Evolutionary conservation across 2,329 filamentous ascomycete species (phyloP).

Genomic region (Fusarium verticillioides): DNA sequence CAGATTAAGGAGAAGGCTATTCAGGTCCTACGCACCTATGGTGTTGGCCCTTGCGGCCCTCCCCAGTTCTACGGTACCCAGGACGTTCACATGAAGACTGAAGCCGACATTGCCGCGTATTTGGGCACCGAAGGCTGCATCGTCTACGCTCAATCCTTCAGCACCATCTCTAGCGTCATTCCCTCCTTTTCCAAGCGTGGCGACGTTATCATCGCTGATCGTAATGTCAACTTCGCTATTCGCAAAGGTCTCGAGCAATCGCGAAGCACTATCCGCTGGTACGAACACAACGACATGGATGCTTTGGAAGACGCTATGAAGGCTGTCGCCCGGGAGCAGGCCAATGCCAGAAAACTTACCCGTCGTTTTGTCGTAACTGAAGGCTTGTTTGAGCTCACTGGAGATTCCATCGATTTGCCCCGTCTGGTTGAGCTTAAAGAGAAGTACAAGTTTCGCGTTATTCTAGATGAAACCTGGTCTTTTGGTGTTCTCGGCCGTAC

Average conservation of each 20-base stretch:
- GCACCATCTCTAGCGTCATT: conserved; percentile 95
- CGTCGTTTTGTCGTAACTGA: conserved; percentile 96
- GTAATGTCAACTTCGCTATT: conserved; percentile 91
- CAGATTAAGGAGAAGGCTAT: conserved; percentile 95
- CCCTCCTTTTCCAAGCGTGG: conserved; percentile 97
- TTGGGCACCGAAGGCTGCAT: conserved; percentile 90
- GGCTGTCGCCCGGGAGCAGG: conserved; percentile 88
- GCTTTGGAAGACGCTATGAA: conserved; percentile 88
- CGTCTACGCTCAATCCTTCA: conserved; percentile 95
- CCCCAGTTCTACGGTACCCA: conserved; percentile 99
- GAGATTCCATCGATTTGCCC: conserved; percentile 85
- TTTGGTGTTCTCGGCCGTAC: conserved; percentile 94
- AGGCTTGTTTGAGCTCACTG: conserved; percentile 89
- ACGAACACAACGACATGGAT: conserved; percentile 94
- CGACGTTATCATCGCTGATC: conserved; percentile 96
- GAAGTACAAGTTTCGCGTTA: conserved; percentile 97
- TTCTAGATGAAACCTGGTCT: conserved; percentile 97
- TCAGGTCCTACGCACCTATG: conserved; percentile 91
- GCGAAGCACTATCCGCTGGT: conserved; percentile 91
- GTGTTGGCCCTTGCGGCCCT: conserved; percentile 94
- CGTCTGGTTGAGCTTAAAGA: conserved; percentile 93
- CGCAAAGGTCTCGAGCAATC: conserved; percentile 95
- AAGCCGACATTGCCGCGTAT: conserved; percentile 91
- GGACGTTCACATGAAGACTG: conserved; percentile 97
- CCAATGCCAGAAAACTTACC: conserved; percentile 84